Conservation (phyloP, 176 grass and related monocot genomes). For the Rhipidocladum racemiflorum region DNA sequence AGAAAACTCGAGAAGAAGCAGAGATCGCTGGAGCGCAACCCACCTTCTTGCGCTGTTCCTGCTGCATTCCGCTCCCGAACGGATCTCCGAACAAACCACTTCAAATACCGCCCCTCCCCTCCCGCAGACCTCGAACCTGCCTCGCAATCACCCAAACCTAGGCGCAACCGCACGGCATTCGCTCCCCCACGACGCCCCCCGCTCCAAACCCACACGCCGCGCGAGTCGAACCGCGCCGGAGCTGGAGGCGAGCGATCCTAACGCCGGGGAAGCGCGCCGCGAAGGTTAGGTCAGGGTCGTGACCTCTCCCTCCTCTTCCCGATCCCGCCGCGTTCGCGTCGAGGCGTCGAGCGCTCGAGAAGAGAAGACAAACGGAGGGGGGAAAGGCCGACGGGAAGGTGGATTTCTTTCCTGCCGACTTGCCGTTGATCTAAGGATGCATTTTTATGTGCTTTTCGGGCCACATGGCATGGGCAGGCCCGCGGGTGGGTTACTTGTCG, state of each 20-base stretch:
- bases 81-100: constrained; percentile 36
- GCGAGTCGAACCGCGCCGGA: not conserved
- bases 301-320: constrained; percentile 10
- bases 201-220: not conserved
- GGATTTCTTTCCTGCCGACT: constrained; percentile 37
- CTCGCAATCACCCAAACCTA: constrained; percentile 1
- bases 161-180: not conserved
- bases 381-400: not conserved
- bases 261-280: not conserved
- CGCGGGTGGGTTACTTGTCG: not conserved
- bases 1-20: not conserved
- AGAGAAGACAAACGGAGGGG: not conserved
- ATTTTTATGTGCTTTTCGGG: not conserved
- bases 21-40: constrained; percentile 27
- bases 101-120: not conserved
- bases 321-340: constrained; percentile 34
- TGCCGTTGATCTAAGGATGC: constrained; percentile 21
- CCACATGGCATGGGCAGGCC: not conserved
- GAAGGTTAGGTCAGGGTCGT: not conserved
- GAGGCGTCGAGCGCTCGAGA: constrained; percentile 12
- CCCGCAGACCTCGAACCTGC: not conserved
- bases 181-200: not conserved
- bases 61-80: constrained; percentile 53
- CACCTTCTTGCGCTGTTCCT: constrained; percentile 77
- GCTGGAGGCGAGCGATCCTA: not conserved